Evolutionary conservation across 1,139 yeast genomes (phyloP).

Genomic region (Nakaseomyces glabratus): DNA sequence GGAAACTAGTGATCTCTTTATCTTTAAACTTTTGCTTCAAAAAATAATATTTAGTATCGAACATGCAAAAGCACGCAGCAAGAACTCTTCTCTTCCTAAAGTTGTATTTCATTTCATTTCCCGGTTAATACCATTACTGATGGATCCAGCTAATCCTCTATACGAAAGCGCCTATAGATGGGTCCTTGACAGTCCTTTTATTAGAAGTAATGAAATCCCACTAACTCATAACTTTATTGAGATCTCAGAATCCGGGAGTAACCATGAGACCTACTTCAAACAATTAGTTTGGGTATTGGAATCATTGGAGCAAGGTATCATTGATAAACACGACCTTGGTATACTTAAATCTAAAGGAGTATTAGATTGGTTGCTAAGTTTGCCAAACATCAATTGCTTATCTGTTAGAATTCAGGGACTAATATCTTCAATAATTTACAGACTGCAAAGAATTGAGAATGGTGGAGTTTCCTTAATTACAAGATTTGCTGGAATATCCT

Average conservation of each 20-base stretch:
- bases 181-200: conserved; percentile 39
- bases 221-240: conserved; percentile 43
- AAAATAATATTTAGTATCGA: conserved; percentile 48
- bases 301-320: conserved; percentile 39
- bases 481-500: conserved; percentile 50
- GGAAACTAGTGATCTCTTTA: conserved; percentile 48
- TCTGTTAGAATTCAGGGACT: conserved; percentile 35
- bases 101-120: conserved; percentile 42
- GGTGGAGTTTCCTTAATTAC: conserved; percentile 58
- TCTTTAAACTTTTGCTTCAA: conserved; percentile 51
- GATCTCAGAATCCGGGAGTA: conserved; percentile 31
- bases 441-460: conserved; percentile 45
- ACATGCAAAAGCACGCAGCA: conserved; percentile 10
- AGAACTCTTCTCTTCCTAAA: conserved; percentile 31
- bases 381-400: conserved; percentile 43
- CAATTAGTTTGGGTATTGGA: conserved; percentile 63
- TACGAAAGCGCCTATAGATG: conserved; percentile 61
- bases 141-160: conserved; percentile 61
- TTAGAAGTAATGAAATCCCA: conserved; percentile 56
- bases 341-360: conserved; percentile 45
- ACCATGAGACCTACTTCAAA: conserved; percentile 46
- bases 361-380: conserved; percentile 58
- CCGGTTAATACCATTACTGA: conserved; percentile 46
- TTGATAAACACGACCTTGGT: conserved; percentile 42
- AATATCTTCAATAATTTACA: conserved; percentile 39